Base-by-base conservation (phyloP, 495 filamentous ascomycete species). In the Aspergillus saccharolyticus region DNA sequence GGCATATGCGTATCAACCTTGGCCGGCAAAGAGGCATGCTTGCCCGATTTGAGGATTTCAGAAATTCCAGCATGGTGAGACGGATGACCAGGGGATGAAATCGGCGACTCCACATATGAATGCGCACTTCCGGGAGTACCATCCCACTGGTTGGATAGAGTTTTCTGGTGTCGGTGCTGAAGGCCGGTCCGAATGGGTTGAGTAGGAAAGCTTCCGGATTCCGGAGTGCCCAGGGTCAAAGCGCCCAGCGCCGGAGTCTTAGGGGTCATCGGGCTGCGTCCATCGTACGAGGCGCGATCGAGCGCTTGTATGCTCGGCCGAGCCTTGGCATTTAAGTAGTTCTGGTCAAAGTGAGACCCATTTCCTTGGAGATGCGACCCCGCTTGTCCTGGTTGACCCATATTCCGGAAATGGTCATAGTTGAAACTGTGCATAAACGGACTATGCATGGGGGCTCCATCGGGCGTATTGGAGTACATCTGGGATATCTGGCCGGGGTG, bases 361-460 rank as follows among this genome's bases (percentile, higher is more conserved):
- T 77, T 68, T 51, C 66, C 66, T 45, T 74, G 84, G 42, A 66
- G 74, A 75, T 67, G 84, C 68, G 33, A 76, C 70, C 59, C 79
- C 21, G 82, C 74, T 16, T 80, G 77, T 55, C 78, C 73, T 18
- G 22, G 22, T 43, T 79, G 79, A 57, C 79, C 78, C 75, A 89
- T 83, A 22, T 48, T 25, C 17, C 75, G 74, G 66, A 86, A 90
- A 59, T 89, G 88, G 14, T 81, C 78, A 55, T 87, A 87, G 66
- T 84, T 73, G 73, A 90, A 93, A 63, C 81, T 85, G 49, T 89
- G 82, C 22, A 87, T 79, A 61, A 91, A 96, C 0, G 91, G 91
- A 64, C 90, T 95, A 62, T 90, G 86, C 58, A 95, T 91, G 4
- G 91, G 90, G 46, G 87, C 85, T 20, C 89, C 89, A 47, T 96